These are phyloP conservation scores for Stemphylium vesicarium DNA, from an alignment of 2,329 filamentous ascomycete species.

Conservation along the genomic window DNA sequence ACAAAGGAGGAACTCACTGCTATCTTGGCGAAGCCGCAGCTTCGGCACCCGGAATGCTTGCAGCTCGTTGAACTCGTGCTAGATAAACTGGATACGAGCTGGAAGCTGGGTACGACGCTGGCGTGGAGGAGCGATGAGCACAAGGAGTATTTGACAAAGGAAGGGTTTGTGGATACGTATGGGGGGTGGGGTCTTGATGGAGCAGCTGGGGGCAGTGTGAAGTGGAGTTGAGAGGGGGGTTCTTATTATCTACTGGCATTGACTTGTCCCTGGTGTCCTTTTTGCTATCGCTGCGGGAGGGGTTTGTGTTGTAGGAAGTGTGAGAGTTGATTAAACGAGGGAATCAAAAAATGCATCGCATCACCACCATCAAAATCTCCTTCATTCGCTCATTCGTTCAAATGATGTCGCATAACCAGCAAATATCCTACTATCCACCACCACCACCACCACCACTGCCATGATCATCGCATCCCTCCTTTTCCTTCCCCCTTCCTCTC, in stretches of 20 bases:
- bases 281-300: no score
- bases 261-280: no score
- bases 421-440: no score
- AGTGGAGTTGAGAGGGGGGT: constrained; percentile 26
- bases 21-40: constrained; percentile 38
- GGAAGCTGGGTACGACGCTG: constrained; percentile 49
- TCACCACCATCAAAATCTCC: no score
- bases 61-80: constrained; percentile 54
- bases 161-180: constrained; percentile 49
- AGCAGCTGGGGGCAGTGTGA: constrained; percentile 24
- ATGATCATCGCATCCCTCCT: neutral
- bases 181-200: constrained; percentile 40
- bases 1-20: constrained; percentile 49
- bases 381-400: no score
- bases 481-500: neutral
- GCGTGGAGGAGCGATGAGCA: constrained; percentile 45
- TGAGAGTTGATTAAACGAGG: no score
- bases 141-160: constrained; percentile 46
- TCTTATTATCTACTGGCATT: no score
- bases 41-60: constrained; percentile 41
- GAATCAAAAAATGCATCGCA: no score
- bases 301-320: no score
- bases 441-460: no score
- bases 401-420: no score
- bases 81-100: constrained; percentile 35